Conservation (phyloP, 1,284 basidiomycete genomes). For the Cutaneotrichosporon curvatum region DNA sequence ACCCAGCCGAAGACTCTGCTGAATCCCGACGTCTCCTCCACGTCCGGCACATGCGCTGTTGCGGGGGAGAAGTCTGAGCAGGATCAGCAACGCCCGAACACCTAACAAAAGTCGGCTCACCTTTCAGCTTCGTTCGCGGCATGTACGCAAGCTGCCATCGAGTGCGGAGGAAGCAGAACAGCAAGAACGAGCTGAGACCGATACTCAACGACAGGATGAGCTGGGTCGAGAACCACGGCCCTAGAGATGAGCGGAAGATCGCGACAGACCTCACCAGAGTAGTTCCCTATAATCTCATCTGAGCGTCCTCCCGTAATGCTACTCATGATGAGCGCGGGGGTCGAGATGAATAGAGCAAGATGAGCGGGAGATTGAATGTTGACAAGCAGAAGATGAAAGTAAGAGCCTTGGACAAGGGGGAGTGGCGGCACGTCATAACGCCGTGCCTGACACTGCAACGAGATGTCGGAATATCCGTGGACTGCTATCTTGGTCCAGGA, state of each 20-base stretch:
- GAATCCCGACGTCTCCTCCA: slow-evolving; percentile 14
- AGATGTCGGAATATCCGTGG: no score
- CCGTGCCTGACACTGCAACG: not conserved
- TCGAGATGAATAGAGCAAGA: no score
- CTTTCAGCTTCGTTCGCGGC: slow-evolving; percentile 87
- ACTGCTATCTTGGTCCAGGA: no score
- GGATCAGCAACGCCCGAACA: not conserved
- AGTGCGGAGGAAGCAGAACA: slow-evolving; percentile 80
- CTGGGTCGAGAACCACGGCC: slow-evolving; percentile 66
- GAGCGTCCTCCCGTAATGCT: not conserved
- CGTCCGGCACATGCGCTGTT: slow-evolving; percentile 31
- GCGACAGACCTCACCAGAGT: not conserved
- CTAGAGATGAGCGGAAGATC: not conserved
- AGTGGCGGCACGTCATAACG: not conserved
- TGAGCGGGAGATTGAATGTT: no score
- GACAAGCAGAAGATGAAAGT: not conserved
- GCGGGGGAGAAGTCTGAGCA: slow-evolving; percentile 38
- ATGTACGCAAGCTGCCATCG: slow-evolving; percentile 86
- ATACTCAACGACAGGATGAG: slow-evolving; percentile 68
- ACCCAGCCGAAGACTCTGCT: slow-evolving; percentile 83
- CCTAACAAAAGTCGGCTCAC: no score
- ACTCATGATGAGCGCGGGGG: no score
- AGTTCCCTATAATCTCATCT: slow-evolving; percentile 3
- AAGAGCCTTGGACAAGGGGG: not conserved
- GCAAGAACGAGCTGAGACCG: slow-evolving; percentile 69